Base-by-base conservation (phyloP, 306 rosid genomes). In the Alnus rubra region DNA sequence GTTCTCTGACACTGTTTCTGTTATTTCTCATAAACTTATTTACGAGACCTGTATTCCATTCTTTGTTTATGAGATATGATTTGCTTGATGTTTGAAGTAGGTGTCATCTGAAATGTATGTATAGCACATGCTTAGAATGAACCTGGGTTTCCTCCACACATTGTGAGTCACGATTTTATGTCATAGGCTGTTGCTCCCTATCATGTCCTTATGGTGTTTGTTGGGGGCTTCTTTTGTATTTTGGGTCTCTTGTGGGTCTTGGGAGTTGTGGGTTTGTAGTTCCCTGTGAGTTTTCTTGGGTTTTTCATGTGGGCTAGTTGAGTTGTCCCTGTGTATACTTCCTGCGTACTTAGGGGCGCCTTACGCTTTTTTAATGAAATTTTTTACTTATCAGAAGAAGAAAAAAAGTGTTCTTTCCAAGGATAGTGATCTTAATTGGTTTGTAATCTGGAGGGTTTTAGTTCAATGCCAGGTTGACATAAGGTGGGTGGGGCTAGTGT, bases 1-100 rank as follows among this genome's bases (percentile, higher is more conserved):
- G 96, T 90, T 80, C 15, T 56, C 54, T 77, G 33, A 71, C 35
- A 47, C 69, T 35, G 54, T 39, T 75, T 55, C 58, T 54, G 69
- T 47, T 64, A 19, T 51, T 81, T 67, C 23, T 58, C 76, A 47
- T 37, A 3, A 35, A 58, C 7, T 72, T 49, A n/a, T 79, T 33
- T n/a, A 35, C 9, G 10, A 73, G 51, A 55, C 55, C 60, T 79
- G n/a, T 44, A 64, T 37, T 51, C 31, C 75, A 63, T 70, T 75
- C 3, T 52, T 31, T 39, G 11, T 50, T 51, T 55, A 13, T 44
- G 48, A 39, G 39, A 42, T 49, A 31, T 45, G 13, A 23, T 55
- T 59, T 18, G 4, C 55, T 49, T 59, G 50, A 42, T 58, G 50
- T 72, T 39, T 39, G 28, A 13, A 15, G 16, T 53, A 48, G 11